Evolutionary conservation across 129 eudicot species (phyloP).

Genomic region (Deinandra increscens): DNA sequence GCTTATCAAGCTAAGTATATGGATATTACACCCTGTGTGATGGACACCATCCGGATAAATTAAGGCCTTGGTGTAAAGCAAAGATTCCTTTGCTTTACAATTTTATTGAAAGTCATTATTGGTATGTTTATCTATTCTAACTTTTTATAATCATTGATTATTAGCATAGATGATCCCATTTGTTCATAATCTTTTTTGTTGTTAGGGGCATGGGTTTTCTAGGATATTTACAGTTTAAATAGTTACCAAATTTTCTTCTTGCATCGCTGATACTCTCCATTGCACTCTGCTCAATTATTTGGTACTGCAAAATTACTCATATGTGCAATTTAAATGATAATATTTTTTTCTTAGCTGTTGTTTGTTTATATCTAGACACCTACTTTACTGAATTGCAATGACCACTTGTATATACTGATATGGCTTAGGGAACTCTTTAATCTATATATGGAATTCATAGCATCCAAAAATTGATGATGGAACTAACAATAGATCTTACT

Average conservation of each 20-base stretch:
- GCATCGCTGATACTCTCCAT: constrained; percentile 81
- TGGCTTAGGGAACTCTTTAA: too few species aligned
- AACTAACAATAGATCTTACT: too few species aligned
- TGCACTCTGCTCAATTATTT: constrained; percentile 59
- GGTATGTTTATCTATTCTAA: constrained; percentile 43
- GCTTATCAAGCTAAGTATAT: constrained; percentile 91
- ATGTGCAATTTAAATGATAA: too few species aligned
- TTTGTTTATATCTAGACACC: too few species aligned
- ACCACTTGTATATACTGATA: too few species aligned
- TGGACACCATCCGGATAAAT: constrained; percentile 41
- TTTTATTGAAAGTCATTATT: constrained; percentile 82
- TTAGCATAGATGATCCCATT: background rate
- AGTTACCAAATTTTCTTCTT: constrained; percentile 85
- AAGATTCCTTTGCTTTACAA: constrained; percentile 75
- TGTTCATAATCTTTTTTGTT: constrained; percentile 15
- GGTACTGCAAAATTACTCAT: too few species aligned
- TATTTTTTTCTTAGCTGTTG: too few species aligned
- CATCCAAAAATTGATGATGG: too few species aligned
- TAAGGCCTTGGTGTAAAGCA: constrained; percentile 88
- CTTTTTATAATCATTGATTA: background rate
- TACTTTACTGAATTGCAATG: too few species aligned
- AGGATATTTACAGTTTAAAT: constrained; percentile 74
- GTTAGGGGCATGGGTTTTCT: constrained; percentile 91
- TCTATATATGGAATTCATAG: too few species aligned
- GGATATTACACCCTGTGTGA: constrained; percentile 74